Conservation (phyloP, 2,329 filamentous ascomycete genomes). For the Aspergillus tanneri region DNA sequence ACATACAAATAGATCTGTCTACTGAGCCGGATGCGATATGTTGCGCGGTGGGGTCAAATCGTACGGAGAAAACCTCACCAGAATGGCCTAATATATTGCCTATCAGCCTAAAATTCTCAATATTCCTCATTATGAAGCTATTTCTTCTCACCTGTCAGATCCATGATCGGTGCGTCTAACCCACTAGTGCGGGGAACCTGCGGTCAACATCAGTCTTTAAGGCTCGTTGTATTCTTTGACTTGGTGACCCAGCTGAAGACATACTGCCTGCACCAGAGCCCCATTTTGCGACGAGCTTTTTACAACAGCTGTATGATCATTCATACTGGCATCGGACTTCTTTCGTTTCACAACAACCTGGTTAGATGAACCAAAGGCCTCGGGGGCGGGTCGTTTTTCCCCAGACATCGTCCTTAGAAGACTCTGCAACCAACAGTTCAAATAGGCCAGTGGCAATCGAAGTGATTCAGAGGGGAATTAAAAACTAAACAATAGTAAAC, state of each 20-base stretch:
- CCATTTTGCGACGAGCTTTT: constrained; percentile 60
- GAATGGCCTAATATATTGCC: constrained; percentile 52
- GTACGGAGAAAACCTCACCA: constrained; percentile 85
- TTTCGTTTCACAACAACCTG: constrained; percentile 89
- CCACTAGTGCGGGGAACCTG: constrained; percentile 77
- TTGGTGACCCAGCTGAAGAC: constrained; percentile 29
- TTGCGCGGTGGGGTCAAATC: constrained; percentile 85
- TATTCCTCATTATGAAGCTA: neutral
- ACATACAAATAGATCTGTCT: constrained; percentile 83
- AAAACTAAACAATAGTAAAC: constrained; percentile 3
- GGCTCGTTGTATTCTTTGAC: neutral
- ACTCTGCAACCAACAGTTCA: neutral
- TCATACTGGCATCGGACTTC: constrained; percentile 64
- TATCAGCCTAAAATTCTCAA: constrained; percentile 5
- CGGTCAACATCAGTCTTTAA: constrained; percentile 1
- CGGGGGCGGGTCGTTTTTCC: constrained; percentile 88
- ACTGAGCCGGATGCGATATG: constrained; percentile 92
- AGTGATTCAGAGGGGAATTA: too few relatives aligned
- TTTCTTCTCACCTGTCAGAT: constrained; percentile 51
- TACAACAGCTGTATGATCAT: constrained; percentile 55
- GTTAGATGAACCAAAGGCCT: constrained; percentile 68
- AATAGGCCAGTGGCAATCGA: too few relatives aligned
- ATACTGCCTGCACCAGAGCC: constrained; percentile 65
- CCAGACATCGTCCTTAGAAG: constrained; percentile 65
- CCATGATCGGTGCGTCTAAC: constrained; percentile 89